Base-by-base conservation (phyloP, 805 yeast genomes). In the Jamesozyma spencerorum region DNA sequence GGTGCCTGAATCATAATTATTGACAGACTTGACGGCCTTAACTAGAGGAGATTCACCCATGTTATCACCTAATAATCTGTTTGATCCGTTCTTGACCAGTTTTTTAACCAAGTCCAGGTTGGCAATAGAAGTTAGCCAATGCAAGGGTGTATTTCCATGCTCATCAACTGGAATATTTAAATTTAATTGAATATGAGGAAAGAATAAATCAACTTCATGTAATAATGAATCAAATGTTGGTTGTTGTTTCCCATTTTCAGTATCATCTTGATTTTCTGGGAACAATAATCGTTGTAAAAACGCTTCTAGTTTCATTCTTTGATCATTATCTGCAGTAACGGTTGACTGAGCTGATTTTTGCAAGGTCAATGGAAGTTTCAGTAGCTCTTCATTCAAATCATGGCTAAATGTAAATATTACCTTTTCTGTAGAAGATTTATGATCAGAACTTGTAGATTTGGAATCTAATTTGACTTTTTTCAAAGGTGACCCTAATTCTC, bases 91-190 rank as follows among this genome's bases (percentile, higher is more conserved):
- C 31, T 72, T 65, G 24, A 92, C 81, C 13, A 85, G 69, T 31
- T 79, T 79, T 34, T 68, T 75, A 3, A 86, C 90, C 38, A 88
- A 69, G 2, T 77, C 66, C 1, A 80, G 63, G 43, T 85, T 77
- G 0, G 94, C 97, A 58, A 92, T 71, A 0, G 97, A 85, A 13
- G 97, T 79, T 3, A 97, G 94, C 94, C 97, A 85, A 62, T 92
- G 99, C 42, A 92, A 69, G 0, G 95, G 86, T 0, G 95, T 82
- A 56, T 92, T 92, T 0, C 97, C 97, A 43, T 81, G 77, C 50
- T 85, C 94, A 62, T 94, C 99, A 34, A 94, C 84, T 1, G 96
- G 80, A 27, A 86, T 85, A 54, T 86, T 92, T 38, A 88, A 69
- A 44, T 77, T 73, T 29, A 85, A 36, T 12, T 45, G 42, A 7